Conservation (phyloP, 192 early-diverging fungal genomes). For the Umbelopsis ramanniana region DNA sequence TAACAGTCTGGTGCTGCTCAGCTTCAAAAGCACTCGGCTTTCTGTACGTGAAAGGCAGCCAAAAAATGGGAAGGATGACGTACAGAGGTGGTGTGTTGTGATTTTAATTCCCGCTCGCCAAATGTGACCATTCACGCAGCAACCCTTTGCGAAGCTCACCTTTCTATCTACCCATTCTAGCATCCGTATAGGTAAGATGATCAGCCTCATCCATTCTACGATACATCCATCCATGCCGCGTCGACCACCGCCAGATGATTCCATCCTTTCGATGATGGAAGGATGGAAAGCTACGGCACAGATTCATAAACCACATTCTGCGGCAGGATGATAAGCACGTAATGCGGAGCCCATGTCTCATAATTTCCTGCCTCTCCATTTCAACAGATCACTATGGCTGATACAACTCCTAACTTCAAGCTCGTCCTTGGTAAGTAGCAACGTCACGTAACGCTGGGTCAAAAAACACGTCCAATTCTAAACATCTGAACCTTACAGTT, state of each 20-base stretch:
- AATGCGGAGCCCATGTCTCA: too few relatives aligned
- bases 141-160: neutral
- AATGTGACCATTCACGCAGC: slow-evolving; percentile 14
- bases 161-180: slow-evolving; percentile 21
- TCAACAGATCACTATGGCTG: slow-evolving; percentile 32
- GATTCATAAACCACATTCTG: neutral
- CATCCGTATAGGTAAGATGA: slow-evolving; percentile 27
- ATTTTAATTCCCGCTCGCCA: slow-evolving; percentile 8
- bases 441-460: neutral
- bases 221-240: slow-evolving; percentile 8
- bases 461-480: neutral
- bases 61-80: neutral
- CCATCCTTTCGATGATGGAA: too few relatives aligned
- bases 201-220: neutral
- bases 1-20: too few relatives aligned
- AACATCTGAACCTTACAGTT: slow-evolving; percentile 54
- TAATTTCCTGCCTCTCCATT: neutral
- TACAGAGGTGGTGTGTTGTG: neutral
- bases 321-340: slow-evolving; percentile 1
- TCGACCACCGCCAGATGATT: too few relatives aligned
- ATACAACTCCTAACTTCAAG: slow-evolving; percentile 77
- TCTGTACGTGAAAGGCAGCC: neutral
- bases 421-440: slow-evolving; percentile 79
- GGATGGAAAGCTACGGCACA: neutral
- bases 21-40: too few relatives aligned